Base-by-base conservation (phyloP, 108 stramenopile genomes). In the Seminavis robusta region DNA sequence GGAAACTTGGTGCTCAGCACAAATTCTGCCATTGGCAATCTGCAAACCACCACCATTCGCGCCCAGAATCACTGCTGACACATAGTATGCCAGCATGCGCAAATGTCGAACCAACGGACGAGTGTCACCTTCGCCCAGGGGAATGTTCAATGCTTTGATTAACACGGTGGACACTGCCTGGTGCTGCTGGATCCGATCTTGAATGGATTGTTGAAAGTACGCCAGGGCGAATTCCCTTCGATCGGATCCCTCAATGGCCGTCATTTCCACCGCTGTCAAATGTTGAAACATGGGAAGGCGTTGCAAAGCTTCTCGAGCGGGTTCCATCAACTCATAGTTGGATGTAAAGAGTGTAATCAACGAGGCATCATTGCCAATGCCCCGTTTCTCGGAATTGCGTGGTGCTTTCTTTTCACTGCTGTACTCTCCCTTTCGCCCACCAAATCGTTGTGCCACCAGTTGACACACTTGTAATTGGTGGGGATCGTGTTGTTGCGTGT, bases 361-460 rank as follows among this genome's bases (percentile, higher is more conserved):
- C 2, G 76, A n/a, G 19, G 31, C 38, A 21, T 67, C 68, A 21
- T 46, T 54, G 20, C 45, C 47, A 47, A 57, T 71, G 47, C 83
- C 78, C 29, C 78, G 71, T 38, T 73, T 78, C 17, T 46, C 56
- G 0, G 71, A 66, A 54, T 78, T 79, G 25, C 79, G 63, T 17
- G 65, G 56, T 4, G 52, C 58, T 11, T 36, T 20, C 24, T 8
- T 15, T 11, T 16, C 33, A 0, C 16, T 25, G 16, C 29, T 11
- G 26, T 27, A 76, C 9, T 69, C 61, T 25, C 74, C 71, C 28
- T 44, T 69, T 23, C 74, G 73, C 5, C 81, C 81, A 7, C 63
- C 58, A 65, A 86, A 86, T 32, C 80, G 71, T 51, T 74, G 73
- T 29, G 67, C 71, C 30, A 86, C 51, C 37, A 86, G 59, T 33